Base-by-base conservation (phyloP, 495 filamentous ascomycete species). In the Xylona heveae region DNA sequence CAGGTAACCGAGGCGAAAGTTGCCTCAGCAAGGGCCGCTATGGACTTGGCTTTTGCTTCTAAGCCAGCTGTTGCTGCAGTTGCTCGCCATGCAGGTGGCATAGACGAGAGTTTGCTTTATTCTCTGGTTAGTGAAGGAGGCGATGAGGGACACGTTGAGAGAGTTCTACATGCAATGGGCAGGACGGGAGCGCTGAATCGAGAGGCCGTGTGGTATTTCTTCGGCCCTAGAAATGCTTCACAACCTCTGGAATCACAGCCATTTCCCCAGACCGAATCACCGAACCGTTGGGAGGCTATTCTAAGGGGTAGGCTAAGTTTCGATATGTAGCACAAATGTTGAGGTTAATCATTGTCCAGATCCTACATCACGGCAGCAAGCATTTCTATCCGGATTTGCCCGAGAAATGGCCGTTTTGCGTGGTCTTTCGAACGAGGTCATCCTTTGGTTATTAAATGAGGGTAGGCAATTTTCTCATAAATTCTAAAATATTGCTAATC, bases 391-490 rank as follows among this genome's bases (percentile, higher is more conserved):
- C 28, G 81, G 81, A 1, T 60, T 72, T 35, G 54, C 74, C 1
- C 64, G 68, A 38, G 59, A 69, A 37, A 61, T 75, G 13, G 54
- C 73, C 18, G 45, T 46, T 12, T 59, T 58, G 35, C 50, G 55
- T 22, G 31, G 49, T 9, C 51, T 88, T 4, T 72, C 83, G 1
- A 68, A 82, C 32, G 69, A 79, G 34, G 42, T 90, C 13, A 58
- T 81, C 15, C 30, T 57, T 13, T 93, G 82, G 82, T 61, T 85
- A 2, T 53, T 90, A 7, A 54, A 69, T 24, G 68, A 80, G 38
- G 43, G 66, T 67, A 37, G 22, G 55, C 48, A 18, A 5, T 14
- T 17, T 21, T 15, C 24, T 17, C 10, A 14, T 14, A 17, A 6
- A 24, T 23, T 14, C 21, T 15, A n/a, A 28, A 6, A 25, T 17